Percentiles rank a stretch among this genome's conserved stretches.
Evolutionary conservation across 495 filamentous ascomycete genomes (phyloP).

Genomic region (Astrocystis sublimbata): DNA sequence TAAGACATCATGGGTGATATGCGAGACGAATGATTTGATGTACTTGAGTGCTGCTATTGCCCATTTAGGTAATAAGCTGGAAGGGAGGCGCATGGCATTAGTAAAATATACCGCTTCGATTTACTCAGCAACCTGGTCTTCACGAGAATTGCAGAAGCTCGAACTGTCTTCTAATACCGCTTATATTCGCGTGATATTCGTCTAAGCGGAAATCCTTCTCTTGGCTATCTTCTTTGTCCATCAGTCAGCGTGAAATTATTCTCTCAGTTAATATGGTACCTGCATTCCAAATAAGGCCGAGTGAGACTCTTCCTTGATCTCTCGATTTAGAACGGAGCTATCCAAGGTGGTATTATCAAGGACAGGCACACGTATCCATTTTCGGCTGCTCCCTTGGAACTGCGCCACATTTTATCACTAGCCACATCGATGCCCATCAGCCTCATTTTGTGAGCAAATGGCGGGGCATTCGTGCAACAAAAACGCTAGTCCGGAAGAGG

Average conservation of each 20-base stretch:
- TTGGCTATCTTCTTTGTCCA: slow-evolving; percentile 7
- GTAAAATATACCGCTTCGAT: neutral
- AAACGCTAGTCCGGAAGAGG: slow-evolving; percentile 11
- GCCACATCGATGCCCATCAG: neutral
- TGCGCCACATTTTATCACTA: slow-evolving; percentile 3
- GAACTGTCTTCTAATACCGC: neutral
- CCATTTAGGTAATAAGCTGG: slow-evolving; percentile 17
- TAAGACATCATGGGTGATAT: neutral
- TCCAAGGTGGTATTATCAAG: too few relatives aligned
- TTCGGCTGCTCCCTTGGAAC: too few relatives aligned
- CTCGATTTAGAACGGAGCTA: slow-evolving; percentile 5
- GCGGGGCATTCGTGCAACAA: neutral
- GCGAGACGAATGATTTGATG: neutral
- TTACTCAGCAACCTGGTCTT: slow-evolving; percentile 14
- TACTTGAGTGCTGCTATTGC: neutral
- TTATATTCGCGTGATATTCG: neutral
- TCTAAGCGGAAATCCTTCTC: slow-evolving; percentile 4
- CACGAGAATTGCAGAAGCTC: slow-evolving; percentile 12
- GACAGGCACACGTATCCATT: too few relatives aligned
- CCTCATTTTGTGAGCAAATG: neutral
- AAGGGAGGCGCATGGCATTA: neutral
- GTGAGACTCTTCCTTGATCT: too few relatives aligned
- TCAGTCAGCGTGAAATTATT: slow-evolving; percentile 6
- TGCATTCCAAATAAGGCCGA: slow-evolving; percentile 6
- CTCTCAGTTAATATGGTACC: neutral